Evolutionary conservation across 2,329 filamentous ascomycete genomes (phyloP).

Genomic region (Dothideomycetidae sp.): DNA sequence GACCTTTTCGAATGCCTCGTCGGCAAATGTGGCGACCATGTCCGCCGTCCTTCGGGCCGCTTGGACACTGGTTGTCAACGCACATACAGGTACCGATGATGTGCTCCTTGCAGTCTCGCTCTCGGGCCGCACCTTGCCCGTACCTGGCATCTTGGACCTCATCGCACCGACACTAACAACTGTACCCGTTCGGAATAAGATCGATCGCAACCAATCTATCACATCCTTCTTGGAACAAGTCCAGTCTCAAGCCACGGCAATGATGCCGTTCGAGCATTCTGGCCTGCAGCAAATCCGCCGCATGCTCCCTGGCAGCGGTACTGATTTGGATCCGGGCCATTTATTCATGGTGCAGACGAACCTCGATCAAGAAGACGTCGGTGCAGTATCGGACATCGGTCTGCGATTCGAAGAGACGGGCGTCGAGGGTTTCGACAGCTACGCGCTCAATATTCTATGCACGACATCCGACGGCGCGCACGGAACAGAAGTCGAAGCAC

Average conservation of each 20-base stretch:
- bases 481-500: not conserved
- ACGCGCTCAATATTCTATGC: constrained; percentile 1
- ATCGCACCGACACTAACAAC: constrained; percentile 2
- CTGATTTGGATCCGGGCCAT: not conserved
- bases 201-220: not conserved
- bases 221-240: not conserved
- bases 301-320: not conserved
- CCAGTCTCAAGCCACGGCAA: not conserved
- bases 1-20: not conserved
- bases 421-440: not conserved
- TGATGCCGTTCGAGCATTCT: not conserved
- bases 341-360: constrained; percentile 1
- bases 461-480: not conserved
- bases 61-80: constrained; percentile 1
- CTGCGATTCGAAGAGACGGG: not conserved
- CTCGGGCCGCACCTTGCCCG: not conserved
- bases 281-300: constrained; percentile 3
- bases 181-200: not conserved
- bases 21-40: not conserved
- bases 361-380: not conserved
- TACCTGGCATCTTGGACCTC: not conserved
- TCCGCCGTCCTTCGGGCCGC: constrained; percentile 2
- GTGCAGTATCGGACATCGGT: not conserved
- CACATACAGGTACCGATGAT: not conserved
- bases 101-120: constrained; percentile 1